phyloP scores from a whole-genome alignment of 108 stramenopile species.

The Chaetoceros muelleri region DNA sequence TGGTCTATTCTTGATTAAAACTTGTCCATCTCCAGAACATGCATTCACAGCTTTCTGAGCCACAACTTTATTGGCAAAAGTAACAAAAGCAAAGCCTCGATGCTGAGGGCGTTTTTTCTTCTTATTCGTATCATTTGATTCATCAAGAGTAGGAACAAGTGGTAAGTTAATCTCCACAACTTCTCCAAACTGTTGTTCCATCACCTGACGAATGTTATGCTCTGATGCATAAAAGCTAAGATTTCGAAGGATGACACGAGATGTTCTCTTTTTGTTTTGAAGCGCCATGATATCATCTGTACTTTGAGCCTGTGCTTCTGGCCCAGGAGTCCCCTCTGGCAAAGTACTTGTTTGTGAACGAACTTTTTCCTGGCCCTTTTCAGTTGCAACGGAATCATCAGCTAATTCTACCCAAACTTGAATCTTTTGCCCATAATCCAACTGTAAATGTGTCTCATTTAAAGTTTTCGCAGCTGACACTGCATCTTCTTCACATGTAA shows the following conservation, averaged over 20 bases:
- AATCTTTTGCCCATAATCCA: conserved; percentile 35
- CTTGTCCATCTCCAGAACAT: conserved; percentile 15
- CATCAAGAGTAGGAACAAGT: conserved; percentile 30
- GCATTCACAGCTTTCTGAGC: conserved; percentile 63
- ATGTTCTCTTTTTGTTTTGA: conserved; percentile 39
- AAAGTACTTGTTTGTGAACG: not conserved
- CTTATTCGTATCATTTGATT: not conserved
- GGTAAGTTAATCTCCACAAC: conserved; percentile 75
- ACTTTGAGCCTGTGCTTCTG: not conserved
- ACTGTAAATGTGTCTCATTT: conserved; percentile 33
- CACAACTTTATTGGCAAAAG: conserved; percentile 51
- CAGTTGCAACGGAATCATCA: conserved; percentile 2
- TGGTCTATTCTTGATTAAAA: conserved; percentile 66
- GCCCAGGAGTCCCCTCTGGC: conserved; percentile 1
- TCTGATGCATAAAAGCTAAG: conserved; percentile 74
- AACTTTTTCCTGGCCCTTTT: conserved; percentile 5
- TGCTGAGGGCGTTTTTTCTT: conserved; percentile 22
- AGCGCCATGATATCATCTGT: conserved; percentile 5
- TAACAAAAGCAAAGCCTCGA: conserved; percentile 91
- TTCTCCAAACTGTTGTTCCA: conserved; percentile 57
- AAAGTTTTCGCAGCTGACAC: conserved; percentile 31
- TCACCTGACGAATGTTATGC: conserved; percentile 39
- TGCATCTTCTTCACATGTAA: conserved; percentile 59
- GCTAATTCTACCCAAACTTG: conserved; percentile 49
- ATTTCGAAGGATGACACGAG: conserved; percentile 84